Conservation (phyloP, 371 early-diverging fungal genomes). For the Mortierella sp. region DNA sequence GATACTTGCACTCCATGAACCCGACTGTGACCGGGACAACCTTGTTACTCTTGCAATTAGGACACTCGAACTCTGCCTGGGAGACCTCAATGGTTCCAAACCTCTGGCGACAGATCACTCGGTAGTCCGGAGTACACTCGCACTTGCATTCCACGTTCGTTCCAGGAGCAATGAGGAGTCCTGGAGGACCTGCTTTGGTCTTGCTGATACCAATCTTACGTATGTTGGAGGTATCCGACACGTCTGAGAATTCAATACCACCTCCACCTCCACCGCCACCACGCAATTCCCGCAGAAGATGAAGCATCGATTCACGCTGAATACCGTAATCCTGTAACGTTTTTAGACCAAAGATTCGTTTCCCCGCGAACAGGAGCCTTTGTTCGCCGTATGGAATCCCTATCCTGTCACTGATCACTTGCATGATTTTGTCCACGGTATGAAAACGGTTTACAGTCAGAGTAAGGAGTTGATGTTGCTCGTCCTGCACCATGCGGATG, state of each 20-base stretch:
- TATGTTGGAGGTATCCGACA: not conserved
- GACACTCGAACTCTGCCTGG: not conserved
- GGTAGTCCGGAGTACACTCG: slow-evolving; percentile 5
- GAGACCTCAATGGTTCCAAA: slow-evolving; percentile 7
- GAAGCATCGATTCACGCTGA: too few species aligned
- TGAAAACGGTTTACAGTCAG: too few species aligned
- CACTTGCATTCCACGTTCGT: slow-evolving; percentile 21
- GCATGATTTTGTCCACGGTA: too few species aligned
- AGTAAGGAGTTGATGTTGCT: too few species aligned
- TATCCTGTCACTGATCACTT: too few species aligned
- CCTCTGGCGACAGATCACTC: slow-evolving; percentile 4
- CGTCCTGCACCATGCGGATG: too few species aligned
- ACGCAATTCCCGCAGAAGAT: too few species aligned
- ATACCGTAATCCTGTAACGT: too few species aligned
- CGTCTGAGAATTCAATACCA: not conserved
- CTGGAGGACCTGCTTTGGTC: not conserved
- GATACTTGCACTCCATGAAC: slow-evolving; percentile 19
- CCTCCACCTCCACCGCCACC: too few species aligned
- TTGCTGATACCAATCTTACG: slow-evolving; percentile 5
- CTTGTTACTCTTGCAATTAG: not conserved
- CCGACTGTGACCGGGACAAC: slow-evolving; percentile 16
- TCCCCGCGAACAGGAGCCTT: too few species aligned
- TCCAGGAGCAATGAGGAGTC: not conserved
- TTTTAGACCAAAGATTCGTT: too few species aligned
- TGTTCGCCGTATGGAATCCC: too few species aligned